Evolutionary conservation across 192 early-diverging fungal species (phyloP), one percentile per base, ranked within the genome.

Genomic region (Dimargaris verticillata): DNA sequence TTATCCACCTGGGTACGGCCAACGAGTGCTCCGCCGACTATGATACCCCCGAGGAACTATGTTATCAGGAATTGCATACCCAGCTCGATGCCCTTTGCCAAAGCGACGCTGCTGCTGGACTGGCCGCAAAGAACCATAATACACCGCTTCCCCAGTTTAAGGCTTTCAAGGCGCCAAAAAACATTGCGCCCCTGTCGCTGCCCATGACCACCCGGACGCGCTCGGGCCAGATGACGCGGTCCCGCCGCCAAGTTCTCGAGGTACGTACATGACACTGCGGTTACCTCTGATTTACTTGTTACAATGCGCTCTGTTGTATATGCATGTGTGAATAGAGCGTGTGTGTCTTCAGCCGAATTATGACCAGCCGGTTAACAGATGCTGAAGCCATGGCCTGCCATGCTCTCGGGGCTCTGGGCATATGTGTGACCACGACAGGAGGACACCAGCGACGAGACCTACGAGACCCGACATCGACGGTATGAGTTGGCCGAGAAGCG

Each of bases 401-500:
- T 2, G 7, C 33, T 38, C 33, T 38, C 33, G 2, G 33, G 33
- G 33, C 7, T 2, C 7, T 38, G 33, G 33, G 7, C 7, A 7
- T n/a, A 11, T 10, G n/a, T 25, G 26, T 26, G 49, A n/a, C 1
- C 1, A 10, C 11, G n/a, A n/a, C 18, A 20, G 18, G 53, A 55
- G 18, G 53, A 55, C 18, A 38, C 33, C n/a, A 6, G 28, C 9
- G 53, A 55, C 18, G 28, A 55, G 10, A 10, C 9, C 33, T 55
- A 55, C 17, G 26, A 55, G 3, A 28, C 29, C 57, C 15, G 14
- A 1, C 57, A 59, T 38, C 57, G 57, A 5, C 33, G 42, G 14
- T 41, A 44, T 13, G 57, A 59, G 43, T 43, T 59, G 57, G 57
- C 25, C 20, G 57, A 59, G 43, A 59, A 59, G n/a, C 29, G 42